phyloP scores from a whole-genome alignment of 495 filamentous ascomycete genomes.

The Beverwykella pulmonaria region DNA sequence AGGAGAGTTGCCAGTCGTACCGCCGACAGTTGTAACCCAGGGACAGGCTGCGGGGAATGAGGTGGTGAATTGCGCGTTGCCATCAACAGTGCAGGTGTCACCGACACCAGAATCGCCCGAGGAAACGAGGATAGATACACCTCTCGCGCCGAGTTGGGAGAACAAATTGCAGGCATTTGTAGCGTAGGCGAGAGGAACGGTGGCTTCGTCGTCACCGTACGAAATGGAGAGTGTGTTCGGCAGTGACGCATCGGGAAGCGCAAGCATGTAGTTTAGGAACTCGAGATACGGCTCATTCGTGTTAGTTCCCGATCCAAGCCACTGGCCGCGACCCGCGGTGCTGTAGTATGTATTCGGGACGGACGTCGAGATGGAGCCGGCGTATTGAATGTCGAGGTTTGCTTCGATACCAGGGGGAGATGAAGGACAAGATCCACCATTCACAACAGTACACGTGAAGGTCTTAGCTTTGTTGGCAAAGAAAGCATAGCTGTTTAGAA shows the following conservation, averaged over 20 bases:
- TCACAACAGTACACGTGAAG: slow-evolving; percentile 13
- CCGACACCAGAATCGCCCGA: slow-evolving; percentile 23
- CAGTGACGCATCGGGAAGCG: slow-evolving; percentile 9
- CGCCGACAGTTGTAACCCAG: slow-evolving; percentile 26
- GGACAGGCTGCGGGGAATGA: slow-evolving; percentile 23
- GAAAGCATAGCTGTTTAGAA: slow-evolving; percentile 10
- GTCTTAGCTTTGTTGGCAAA: slow-evolving; percentile 13
- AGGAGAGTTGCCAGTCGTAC: slow-evolving; percentile 12
- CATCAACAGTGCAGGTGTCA: slow-evolving; percentile 15
- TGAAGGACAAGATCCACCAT: slow-evolving; percentile 6
- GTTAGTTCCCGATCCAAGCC: slow-evolving; percentile 18
- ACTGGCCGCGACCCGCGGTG: slow-evolving; percentile 16
- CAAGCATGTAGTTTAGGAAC: slow-evolving; percentile 17
- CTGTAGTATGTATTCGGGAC: slow-evolving; percentile 19
- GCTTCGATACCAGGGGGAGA: slow-evolving; percentile 15
- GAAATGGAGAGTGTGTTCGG: slow-evolving; percentile 26
- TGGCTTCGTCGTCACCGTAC: slow-evolving; percentile 28
- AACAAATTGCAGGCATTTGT: slow-evolving; percentile 17
- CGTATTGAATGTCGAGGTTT: slow-evolving; percentile 21
- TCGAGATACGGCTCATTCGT: slow-evolving; percentile 28
- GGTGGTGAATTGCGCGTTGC: slow-evolving; percentile 17
- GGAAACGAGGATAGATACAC: slow-evolving; percentile 23
- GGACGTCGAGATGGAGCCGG: slow-evolving; percentile 4
- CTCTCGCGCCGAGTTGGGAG: slow-evolving; percentile 22
- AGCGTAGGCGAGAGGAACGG: slow-evolving; percentile 19